Evolutionary conservation across 2,329 filamentous ascomycete species (phyloP).

Genomic region (Purpureocillium takamizusanense): DNA sequence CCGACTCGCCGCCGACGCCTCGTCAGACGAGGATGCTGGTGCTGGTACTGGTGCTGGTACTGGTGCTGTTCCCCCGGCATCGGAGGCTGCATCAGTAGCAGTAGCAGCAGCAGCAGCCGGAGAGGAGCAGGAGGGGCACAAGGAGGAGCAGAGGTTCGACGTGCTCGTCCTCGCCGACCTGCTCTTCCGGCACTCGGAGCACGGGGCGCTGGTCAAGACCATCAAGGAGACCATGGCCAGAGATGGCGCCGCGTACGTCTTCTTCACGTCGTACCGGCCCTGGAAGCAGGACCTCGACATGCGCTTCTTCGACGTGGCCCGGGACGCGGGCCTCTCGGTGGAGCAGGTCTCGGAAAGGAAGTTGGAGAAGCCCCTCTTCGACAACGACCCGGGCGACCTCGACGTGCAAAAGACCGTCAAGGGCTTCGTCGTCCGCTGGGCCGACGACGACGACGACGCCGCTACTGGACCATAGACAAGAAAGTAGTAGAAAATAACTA

Average conservation of each 20-base stretch:
- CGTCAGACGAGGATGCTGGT: neutral
- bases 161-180: slow-evolving; percentile 80
- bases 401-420: slow-evolving; percentile 73
- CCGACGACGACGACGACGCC: slow-evolving; percentile 18
- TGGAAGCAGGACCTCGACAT: slow-evolving; percentile 83
- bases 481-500: no score
- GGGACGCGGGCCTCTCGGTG: slow-evolving; percentile 62
- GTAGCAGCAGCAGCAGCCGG: no score
- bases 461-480: no score
- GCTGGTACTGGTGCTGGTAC: no score
- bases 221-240: slow-evolving; percentile 56
- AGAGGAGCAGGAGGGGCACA: no score
- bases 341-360: slow-evolving; percentile 73
- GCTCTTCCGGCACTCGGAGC: slow-evolving; percentile 85
- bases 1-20: slow-evolving; percentile 33
- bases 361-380: slow-evolving; percentile 83
- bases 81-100: neutral
- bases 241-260: slow-evolving; percentile 65
- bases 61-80: no score
- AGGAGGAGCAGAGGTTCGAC: slow-evolving; percentile 67
- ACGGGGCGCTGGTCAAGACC: slow-evolving; percentile 65
- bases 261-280: slow-evolving; percentile 90
- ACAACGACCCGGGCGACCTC: slow-evolving; percentile 79
- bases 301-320: slow-evolving; percentile 73
- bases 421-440: slow-evolving; percentile 66